Conservation (phyloP, 192 early-diverging fungal species). For the Thamnidium elegans region DNA sequence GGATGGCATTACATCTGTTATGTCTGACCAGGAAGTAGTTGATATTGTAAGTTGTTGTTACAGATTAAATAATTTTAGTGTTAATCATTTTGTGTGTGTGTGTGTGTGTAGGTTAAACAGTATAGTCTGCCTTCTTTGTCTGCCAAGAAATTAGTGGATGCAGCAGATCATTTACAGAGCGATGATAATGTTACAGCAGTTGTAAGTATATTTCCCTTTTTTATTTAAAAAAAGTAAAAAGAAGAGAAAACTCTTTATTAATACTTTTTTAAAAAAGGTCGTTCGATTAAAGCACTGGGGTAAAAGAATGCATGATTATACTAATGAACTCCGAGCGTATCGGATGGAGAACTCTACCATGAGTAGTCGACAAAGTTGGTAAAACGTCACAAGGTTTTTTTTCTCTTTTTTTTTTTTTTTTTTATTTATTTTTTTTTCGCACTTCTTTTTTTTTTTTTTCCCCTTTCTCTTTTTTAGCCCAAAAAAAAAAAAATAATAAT, state of each 20-base stretch:
- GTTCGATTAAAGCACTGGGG: slow-evolving; percentile 73
- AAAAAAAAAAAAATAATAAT: background rate
- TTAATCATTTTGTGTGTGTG: background rate
- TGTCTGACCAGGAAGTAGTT: slow-evolving; percentile 73
- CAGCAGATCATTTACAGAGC: slow-evolving; percentile 61
- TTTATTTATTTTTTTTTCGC: slow-evolving; percentile 3
- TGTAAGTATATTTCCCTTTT: slow-evolving; percentile 29
- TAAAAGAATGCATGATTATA: slow-evolving; percentile 58
- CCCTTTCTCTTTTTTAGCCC: background rate
- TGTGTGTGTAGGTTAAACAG: slow-evolving; percentile 47
- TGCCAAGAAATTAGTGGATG: slow-evolving; percentile 57
- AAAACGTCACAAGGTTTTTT: background rate
- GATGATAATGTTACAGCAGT: slow-evolving; percentile 70
- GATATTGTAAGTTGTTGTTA: slow-evolving; percentile 61
- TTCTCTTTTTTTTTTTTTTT: slow-evolving; percentile 8
- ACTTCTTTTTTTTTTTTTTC: slow-evolving; percentile 3
- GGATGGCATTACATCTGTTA: slow-evolving; percentile 66
- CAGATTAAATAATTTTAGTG: no score
- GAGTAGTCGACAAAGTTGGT: slow-evolving; percentile 39
- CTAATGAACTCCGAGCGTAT: slow-evolving; percentile 58
- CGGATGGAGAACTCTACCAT: slow-evolving; percentile 50
- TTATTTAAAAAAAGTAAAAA: no score
- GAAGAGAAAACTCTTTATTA: no score
- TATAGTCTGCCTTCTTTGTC: slow-evolving; percentile 53
- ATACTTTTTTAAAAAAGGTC: slow-evolving; percentile 40